Base-by-base conservation (phyloP, 345 rosid species). In the Turritis glabra region DNA sequence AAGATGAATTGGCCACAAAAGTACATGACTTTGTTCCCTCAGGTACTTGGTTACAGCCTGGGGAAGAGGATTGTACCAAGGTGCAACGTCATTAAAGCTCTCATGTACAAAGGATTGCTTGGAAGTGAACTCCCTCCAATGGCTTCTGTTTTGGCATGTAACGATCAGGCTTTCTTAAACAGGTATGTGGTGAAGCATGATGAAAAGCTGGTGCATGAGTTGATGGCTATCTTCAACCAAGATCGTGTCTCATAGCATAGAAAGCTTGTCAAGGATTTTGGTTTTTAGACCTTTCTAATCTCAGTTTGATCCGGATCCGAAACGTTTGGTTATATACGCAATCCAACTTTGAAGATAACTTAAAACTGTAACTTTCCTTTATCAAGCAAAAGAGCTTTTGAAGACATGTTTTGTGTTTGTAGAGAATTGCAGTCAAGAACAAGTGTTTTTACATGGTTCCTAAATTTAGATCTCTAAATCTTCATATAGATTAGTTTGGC, bases 41-140 rank as follows among this genome's bases (percentile, higher is more conserved):
- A 17, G 40, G 61, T 55, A 30, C 13, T 55, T 4, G 10, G 5
- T 5, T 67, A 15, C 10, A 83, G 77, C 54, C 4, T 83, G 65
- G 79, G 64, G 79, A 71, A 60, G 79, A 75, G 77, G 41, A 75
- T 52, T 29, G 19, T 83, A 2, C 85, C 85, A 2, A 79, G 80
- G 74, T 71, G 73, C 47, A 66, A 64, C 1, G 71, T 83, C 5
- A 40, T 66, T 19, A 54, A 38, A 58, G 67, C 58, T 61, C 71
- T 82, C 52, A 7, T 65, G 41, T 41, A 46, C 0, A 80, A 62
- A 61, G 85, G 80, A 14, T 19, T 40, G 40, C 29, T 50, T 26
- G 30, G 29, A 46, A 11, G 4, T 30, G 38, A 46, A 30, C 32
- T 54, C 7, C 64, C 64, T 64, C 1, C 71, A 14, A 2, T 53